Evolutionary conservation across 2,329 filamentous ascomycete species (phyloP).

Genomic region (Cladobotryum protrusum): DNA sequence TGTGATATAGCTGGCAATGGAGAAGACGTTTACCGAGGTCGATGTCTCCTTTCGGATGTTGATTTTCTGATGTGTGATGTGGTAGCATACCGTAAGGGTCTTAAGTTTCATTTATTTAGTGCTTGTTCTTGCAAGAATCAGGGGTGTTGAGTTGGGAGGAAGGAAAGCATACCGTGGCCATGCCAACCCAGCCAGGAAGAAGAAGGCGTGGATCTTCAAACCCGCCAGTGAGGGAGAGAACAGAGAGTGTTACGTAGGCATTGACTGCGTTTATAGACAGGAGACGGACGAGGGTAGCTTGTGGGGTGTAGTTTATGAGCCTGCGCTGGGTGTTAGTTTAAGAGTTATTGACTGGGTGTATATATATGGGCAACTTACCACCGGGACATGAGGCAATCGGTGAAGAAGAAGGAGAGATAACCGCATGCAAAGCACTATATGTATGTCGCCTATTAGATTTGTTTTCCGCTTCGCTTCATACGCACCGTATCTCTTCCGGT

Average conservation of each 20-base stretch:
- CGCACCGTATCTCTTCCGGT: background rate
- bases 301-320: conserved; percentile 79
- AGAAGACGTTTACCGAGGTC: conserved; percentile 71
- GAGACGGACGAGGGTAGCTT: conserved; percentile 73
- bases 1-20: conserved; percentile 68
- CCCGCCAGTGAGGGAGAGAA: conserved; percentile 63
- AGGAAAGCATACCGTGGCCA: conserved; percentile 58
- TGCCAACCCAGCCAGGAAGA: conserved; percentile 71
- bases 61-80: conserved; percentile 70
- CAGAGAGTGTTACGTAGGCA: conserved; percentile 67
- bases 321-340: conserved; percentile 33
- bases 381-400: conserved; percentile 77
- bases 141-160: background rate
- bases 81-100: conserved; percentile 69
- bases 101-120: conserved; percentile 23
- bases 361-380: conserved; percentile 46
- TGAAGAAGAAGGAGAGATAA: conserved; percentile 77
- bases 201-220: conserved; percentile 64
- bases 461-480: background rate
- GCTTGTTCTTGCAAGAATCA: background rate
- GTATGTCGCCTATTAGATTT: background rate
- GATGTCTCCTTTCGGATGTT: conserved; percentile 75
- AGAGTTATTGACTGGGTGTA: background rate
- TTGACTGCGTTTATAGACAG: conserved; percentile 69
- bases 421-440: conserved; percentile 66